Conservation (phyloP, 2,329 filamentous ascomycete genomes). For the Calonectria leucothoes region DNA sequence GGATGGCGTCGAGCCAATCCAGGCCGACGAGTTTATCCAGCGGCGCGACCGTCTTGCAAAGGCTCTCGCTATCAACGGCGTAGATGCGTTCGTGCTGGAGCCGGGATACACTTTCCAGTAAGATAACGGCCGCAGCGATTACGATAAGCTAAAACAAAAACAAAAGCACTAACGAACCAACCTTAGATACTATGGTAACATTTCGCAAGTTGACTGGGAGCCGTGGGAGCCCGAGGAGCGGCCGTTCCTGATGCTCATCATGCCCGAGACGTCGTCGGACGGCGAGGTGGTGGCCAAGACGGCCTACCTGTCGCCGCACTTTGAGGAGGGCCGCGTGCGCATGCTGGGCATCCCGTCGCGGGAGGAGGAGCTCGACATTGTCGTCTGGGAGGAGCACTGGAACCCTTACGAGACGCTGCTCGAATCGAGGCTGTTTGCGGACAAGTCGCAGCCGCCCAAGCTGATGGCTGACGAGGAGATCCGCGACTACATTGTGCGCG, state of each 20-base stretch:
- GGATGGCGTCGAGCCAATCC: slow-evolving; percentile 58
- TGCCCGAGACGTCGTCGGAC: slow-evolving; percentile 54
- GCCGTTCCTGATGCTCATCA: slow-evolving; percentile 71
- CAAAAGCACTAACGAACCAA: background rate
- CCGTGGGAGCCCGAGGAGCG: slow-evolving; percentile 74
- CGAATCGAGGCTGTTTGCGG: slow-evolving; percentile 53
- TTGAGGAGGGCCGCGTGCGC: slow-evolving; percentile 69
- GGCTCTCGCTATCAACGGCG: slow-evolving; percentile 61
- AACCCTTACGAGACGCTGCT: slow-evolving; percentile 69
- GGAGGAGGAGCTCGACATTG: slow-evolving; percentile 60
- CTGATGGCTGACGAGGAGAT: slow-evolving; percentile 76
- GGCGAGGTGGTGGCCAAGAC: slow-evolving; percentile 63
- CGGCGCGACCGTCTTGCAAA: slow-evolving; percentile 67
- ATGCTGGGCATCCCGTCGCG: slow-evolving; percentile 69
- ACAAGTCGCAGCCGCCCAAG: slow-evolving; percentile 43
- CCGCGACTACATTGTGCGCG: slow-evolving; percentile 71
- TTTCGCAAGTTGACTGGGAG: slow-evolving; percentile 72
- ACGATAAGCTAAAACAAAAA: background rate
- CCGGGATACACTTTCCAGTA: slow-evolving; percentile 73
- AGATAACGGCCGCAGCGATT: background rate
- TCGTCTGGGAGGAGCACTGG: slow-evolving; percentile 74
- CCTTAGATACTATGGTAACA: slow-evolving; percentile 67
- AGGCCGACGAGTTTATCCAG: slow-evolving; percentile 62
- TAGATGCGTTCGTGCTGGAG: slow-evolving; percentile 71
- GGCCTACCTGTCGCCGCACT: slow-evolving; percentile 68